Percentiles rank a stretch among this genome's conserved stretches.
phyloP scores from a whole-genome alignment of 805 yeast species.

The Zygosaccharomyces lentus region DNA sequence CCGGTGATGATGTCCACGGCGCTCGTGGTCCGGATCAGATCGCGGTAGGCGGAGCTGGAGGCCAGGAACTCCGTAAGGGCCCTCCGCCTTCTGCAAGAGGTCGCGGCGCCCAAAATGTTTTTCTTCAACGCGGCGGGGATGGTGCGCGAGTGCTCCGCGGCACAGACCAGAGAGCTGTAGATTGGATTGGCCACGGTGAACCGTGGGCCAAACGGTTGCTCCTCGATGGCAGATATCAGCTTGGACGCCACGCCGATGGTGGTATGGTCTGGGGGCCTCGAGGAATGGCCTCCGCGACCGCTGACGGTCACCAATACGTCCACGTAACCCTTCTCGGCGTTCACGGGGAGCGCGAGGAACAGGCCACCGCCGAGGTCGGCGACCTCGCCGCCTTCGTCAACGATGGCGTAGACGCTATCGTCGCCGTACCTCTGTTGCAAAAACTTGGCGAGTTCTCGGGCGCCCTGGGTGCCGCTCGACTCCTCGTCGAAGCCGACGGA shows the following conservation, averaged over 20 bases:
- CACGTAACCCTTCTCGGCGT: slow-evolving; percentile 56
- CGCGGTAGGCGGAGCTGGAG: not conserved
- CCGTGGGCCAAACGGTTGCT: slow-evolving; percentile 39
- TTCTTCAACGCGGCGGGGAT: slow-evolving; percentile 20
- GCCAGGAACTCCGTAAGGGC: not conserved
- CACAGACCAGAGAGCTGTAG: slow-evolving; percentile 51
- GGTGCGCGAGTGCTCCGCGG: slow-evolving; percentile 45
- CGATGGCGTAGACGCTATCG: slow-evolving; percentile 53
- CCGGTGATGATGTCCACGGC: slow-evolving; percentile 60
- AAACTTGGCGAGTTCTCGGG: slow-evolving; percentile 43
- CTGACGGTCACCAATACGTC: slow-evolving; percentile 35
- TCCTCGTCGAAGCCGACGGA: slow-evolving; percentile 80
- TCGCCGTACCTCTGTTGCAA: slow-evolving; percentile 52
- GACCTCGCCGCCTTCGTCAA: slow-evolving; percentile 60
- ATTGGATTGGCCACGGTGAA: slow-evolving; percentile 54
- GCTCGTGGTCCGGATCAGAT: slow-evolving; percentile 42
- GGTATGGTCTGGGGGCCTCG: slow-evolving; percentile 63
- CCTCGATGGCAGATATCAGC: slow-evolving; percentile 51
- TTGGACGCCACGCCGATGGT: slow-evolving; percentile 66
- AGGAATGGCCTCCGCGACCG: slow-evolving; percentile 58
- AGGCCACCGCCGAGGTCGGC: slow-evolving; percentile 39
- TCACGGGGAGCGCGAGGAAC: slow-evolving; percentile 43
- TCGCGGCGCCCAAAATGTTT: slow-evolving; percentile 34
- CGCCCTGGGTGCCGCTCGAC: slow-evolving; percentile 59
- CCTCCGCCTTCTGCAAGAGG: not conserved